Evolutionary conservation across 306 rosid genomes (phyloP), one percentile per base, ranked within the genome.

Genomic region (Hippophae gyantsensis): DNA sequence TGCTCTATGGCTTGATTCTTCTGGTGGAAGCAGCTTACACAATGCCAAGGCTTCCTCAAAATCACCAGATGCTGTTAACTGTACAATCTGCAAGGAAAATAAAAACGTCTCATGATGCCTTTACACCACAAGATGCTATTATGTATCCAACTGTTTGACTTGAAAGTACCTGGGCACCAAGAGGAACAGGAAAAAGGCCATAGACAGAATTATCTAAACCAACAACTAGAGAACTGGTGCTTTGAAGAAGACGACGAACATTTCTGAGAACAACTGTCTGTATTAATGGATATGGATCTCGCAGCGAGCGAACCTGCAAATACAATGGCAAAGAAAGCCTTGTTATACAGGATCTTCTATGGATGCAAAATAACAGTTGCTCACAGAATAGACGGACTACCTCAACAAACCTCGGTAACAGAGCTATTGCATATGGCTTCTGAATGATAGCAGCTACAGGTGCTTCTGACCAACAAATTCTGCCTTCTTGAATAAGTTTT

Each of bases 1-100:
- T 62, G 87, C 88, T 69, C 99, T 83, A 50, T 84, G 99, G 67
- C 78, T 93, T 58, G 95, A 81, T 61, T 89, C 97, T 89, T 93
- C 97, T 13, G 95, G 95, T 10, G 99, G 97, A 77, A 93, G 97
- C 73, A 93, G 84, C 81, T 93, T 88, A 84, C 99, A 93, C 81
- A 93, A 72, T 65, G 97, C 90, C 84, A 93, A 78, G 41, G 99
- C 99, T 80, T 93, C 99, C 62, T 88, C 97, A 71, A 93, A 93
- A 78, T 93, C 77, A 47, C 97, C 95, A 69, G 99, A 88, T 9
- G 99, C 99, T 50, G 99, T 93, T 70, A 93, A 78, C 82, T 93
- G 99, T 64, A 93, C 95, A 64, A 93, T 93, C 97, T 88, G 80
- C 83, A 72, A 60, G 38, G 4, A 4, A 60, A 47, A 51, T 69